Base-by-base conservation (phyloP, 163 green algal species). In the Coccomyxa subellipsoidea region DNA sequence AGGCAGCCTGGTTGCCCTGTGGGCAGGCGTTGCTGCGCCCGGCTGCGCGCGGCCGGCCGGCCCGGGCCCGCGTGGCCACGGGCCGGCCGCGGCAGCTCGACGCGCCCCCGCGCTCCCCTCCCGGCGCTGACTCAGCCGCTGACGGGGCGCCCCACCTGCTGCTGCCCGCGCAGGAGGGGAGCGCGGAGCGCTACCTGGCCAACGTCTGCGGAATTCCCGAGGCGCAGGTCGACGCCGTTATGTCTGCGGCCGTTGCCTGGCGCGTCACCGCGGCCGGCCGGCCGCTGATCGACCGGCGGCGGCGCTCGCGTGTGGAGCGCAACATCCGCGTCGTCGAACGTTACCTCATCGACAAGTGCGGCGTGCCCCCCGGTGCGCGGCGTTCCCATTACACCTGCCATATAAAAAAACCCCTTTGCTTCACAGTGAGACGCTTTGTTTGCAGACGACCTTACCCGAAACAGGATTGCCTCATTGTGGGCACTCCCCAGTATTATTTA, bases 271-370 rank as follows among this genome's bases (percentile, higher is more conserved):
- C 85, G 12, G 86, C 66, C 23, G 91, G 91, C 25, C 80, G 91
- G 7, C 79, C 85, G 34, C 87, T 94, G 29, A 88, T 93, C 27
- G 90, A 93, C 86, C 79, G 89, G 18, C 81, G 89, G 18, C 79
- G 87, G 21, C 84, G 85, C 21, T 86, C 79, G 2, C 82, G 86
- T 0, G 82, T 91, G 31, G 85, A 88, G 73, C 85, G 90, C 38
- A 91, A 93, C 82, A 82, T 90, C 70, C 78, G 59, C 29, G 79
- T 86, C 36, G 89, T 92, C n/a, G 84, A 84, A 15, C 73, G 88
- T 73, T 87, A 94, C 81, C 78, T 94, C 36, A 73, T 87, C n/a
- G n/a, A 86, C 23, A 80, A 87, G 29, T 91, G 87, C 53, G 82
- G 85, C 31, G 77, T 93, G 4, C 73, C 83, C 3, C 70, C 34